A percentile compares a stretch with the other conserved stretches of the same genome.
Evolutionary conservation across 306 rosid species (phyloP).

Genomic region (Gynostemma pentaphyllum): DNA sequence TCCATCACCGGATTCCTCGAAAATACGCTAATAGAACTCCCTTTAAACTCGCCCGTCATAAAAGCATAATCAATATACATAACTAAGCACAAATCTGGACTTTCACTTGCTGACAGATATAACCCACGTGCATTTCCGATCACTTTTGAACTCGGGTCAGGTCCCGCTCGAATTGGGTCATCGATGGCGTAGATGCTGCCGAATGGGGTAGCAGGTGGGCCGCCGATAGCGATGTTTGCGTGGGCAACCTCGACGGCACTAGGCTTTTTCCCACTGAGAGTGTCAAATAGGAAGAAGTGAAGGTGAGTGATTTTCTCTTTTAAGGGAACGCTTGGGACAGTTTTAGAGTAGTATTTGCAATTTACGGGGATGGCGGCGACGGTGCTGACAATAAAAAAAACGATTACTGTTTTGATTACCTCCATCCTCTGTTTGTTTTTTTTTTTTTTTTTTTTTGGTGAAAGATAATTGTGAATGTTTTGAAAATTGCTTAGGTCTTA

Average conservation of each 20-base stretch:
- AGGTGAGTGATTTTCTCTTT: slow-evolving; percentile 29
- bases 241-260: slow-evolving; percentile 16
- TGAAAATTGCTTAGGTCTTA: too few species aligned
- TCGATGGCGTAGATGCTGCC: slow-evolving; percentile 26
- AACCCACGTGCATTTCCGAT: slow-evolving; percentile 34
- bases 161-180: slow-evolving; percentile 23
- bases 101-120: slow-evolving; percentile 20
- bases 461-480: not conserved
- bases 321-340: not conserved
- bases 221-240: slow-evolving; percentile 4
- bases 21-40: slow-evolving; percentile 28
- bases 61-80: slow-evolving; percentile 26
- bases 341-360: slow-evolving; percentile 16
- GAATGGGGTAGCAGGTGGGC: slow-evolving; percentile 17
- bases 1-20: slow-evolving; percentile 36
- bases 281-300: slow-evolving; percentile 35
- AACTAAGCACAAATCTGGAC: slow-evolving; percentile 6
- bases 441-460: not conserved
- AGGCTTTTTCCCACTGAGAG: slow-evolving; percentile 25
- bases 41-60: slow-evolving; percentile 19
- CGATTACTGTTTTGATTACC: not conserved
- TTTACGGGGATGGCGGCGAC: slow-evolving; percentile 4
- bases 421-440: too few species aligned
- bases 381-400: not conserved
- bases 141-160: slow-evolving; percentile 13